Percentiles rank a stretch among this genome's conserved stretches.
These are phyloP conservation scores for Aspergillus neoniger DNA, from an alignment of 2,329 filamentous ascomycete genomes.

Conservation along the genomic window DNA sequence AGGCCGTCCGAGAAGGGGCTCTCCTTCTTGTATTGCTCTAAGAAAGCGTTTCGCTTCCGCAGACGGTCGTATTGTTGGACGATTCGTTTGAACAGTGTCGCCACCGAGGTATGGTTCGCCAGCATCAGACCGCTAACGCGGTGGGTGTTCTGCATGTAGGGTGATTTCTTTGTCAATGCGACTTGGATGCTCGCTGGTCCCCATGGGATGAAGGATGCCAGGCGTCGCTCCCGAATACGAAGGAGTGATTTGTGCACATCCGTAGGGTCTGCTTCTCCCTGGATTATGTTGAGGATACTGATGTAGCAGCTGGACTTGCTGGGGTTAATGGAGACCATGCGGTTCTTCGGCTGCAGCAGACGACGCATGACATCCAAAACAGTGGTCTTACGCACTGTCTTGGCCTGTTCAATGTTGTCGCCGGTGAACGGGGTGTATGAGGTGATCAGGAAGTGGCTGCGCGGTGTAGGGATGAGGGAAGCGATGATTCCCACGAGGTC, in stretches of 20 bases:
- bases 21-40: slow-evolving; percentile 95
- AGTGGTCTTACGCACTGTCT: slow-evolving; percentile 96
- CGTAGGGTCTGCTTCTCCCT: slow-evolving; percentile 96
- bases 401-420: slow-evolving; percentile 93
- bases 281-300: slow-evolving; percentile 97
- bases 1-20: slow-evolving; percentile 89
- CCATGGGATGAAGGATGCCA: slow-evolving; percentile 98
- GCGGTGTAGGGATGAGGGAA: slow-evolving; percentile 90
- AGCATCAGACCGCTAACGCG: slow-evolving; percentile 96
- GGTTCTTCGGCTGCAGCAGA: slow-evolving; percentile 94
- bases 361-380: slow-evolving; percentile 97
- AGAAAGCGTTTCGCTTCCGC: slow-evolving; percentile 93
- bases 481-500: slow-evolving; percentile 96
- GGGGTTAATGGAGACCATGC: slow-evolving; percentile 96
- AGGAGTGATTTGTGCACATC: slow-evolving; percentile 97
- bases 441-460: slow-evolving; percentile 98
- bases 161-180: slow-evolving; percentile 91
- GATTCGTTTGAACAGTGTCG: slow-evolving; percentile 93
- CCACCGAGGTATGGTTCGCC: slow-evolving; percentile 96
- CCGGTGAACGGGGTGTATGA: slow-evolving; percentile 97
- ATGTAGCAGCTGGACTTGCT: slow-evolving; percentile 99
- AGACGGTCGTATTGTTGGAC: slow-evolving; percentile 89
- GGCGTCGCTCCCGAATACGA: slow-evolving; percentile 87
- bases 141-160: slow-evolving; percentile 91
- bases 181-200: slow-evolving; percentile 97